These are phyloP conservation scores for Tripidium arundinaceum DNA, from an alignment of 202 grass and related monocot genomes.

Conservation along the genomic window DNA sequence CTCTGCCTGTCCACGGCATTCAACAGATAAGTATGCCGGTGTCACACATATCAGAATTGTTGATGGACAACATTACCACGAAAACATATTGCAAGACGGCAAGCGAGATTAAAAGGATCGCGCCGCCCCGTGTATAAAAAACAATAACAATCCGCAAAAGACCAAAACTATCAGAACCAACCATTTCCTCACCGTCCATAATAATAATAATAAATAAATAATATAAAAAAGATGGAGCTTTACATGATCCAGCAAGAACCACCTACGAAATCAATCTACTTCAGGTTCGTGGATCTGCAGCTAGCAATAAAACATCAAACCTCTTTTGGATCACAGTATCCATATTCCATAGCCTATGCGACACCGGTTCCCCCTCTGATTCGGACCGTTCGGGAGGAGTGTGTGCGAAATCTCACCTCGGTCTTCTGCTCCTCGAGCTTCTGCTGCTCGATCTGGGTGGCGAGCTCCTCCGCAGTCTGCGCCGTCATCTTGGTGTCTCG, in stretches of 20 bases:
- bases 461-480: constrained; percentile 51
- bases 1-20: constrained; percentile 31
- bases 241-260: not conserved
- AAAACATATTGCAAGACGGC: not conserved
- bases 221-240: not conserved
- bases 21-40: not conserved
- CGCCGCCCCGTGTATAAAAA: not conserved
- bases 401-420: constrained; percentile 22
- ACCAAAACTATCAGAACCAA: not conserved
- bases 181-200: constrained; percentile 2
- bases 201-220: not conserved
- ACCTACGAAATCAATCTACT: not conserved
- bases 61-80: not conserved
- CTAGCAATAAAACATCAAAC: not conserved
- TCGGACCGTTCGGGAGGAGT: not conserved
- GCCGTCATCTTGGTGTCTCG: constrained; percentile 38
- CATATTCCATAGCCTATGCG: not conserved
- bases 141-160: not conserved
- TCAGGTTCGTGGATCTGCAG: not conserved
- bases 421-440: constrained; percentile 46
- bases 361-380: not conserved
- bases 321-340: not conserved
- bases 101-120: not conserved
- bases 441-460: constrained; percentile 55
- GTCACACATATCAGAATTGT: not conserved